Evolutionary conservation across 257 asterid species (phyloP), one percentile per base, ranked within the genome.

Genomic region (Handroanthus guayacan): DNA sequence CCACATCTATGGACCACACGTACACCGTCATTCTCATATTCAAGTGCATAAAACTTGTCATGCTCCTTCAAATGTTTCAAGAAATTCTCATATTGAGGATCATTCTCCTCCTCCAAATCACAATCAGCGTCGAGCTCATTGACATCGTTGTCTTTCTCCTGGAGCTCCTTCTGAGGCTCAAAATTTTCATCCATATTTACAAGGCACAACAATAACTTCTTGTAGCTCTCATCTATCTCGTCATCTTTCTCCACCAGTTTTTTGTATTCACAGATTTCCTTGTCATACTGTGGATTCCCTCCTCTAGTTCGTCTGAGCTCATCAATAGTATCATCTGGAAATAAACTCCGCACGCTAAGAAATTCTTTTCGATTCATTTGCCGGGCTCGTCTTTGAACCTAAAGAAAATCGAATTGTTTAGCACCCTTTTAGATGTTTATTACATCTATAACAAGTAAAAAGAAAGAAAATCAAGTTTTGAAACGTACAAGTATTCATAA

Each of bases 141-240:
- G 14, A 7, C 2, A 3, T 47, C 52, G 1, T 45, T 6, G 52
- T 47, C 52, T 3, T 16, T 45, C 62, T 50, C 34, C 12, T 1
- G 31, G 31, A 25, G 31, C 31, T 67, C 20, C 18, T 25, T 18
- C 8, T 9, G 11, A 2, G 13, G 5, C 12, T 56, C 62, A 20
- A 1, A 18, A 17, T 1, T 12, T 16, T 64, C 69, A 0, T 2
- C 52, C n/a, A 14, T 16, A 9, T 4, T 41, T 64, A 41, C 14
- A n/a, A 70, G 37, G 37, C 39, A 6, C 9, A 3, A 6, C 17
- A 70, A 13, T n/a, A 70, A 34, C 18, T 3, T 11, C 54, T 55
- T 37, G 65, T 37, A 70, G 62, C 14, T 9, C n/a, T 70, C 75
- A 12, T 70, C 75, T 57, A 70, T 37, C 16, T n/a, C 4, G 0